These are phyloP conservation scores for Mycena galopus DNA, from an alignment of 768 basidiomycete species.

Conservation along the genomic window DNA sequence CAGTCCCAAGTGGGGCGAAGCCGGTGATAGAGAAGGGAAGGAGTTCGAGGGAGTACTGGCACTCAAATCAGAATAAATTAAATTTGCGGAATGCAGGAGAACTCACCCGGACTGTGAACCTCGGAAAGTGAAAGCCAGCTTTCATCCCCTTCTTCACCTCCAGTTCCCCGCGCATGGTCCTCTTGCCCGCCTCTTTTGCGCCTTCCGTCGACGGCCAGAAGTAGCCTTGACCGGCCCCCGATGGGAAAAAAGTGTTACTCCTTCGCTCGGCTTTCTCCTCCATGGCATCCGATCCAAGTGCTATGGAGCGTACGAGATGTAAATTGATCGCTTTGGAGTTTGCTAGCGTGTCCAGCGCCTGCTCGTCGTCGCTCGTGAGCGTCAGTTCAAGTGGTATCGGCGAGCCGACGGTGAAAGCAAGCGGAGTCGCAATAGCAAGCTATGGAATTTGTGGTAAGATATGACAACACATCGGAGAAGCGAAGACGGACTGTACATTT, in stretches of 20 bases:
- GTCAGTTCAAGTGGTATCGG: constrained; percentile 65
- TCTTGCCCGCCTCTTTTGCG: constrained; percentile 44
- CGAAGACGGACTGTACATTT: constrained; percentile 47
- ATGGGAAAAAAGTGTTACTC: constrained; percentile 62
- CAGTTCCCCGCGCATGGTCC: constrained; percentile 64
- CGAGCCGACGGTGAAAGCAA: constrained; percentile 64
- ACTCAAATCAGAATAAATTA: constrained; percentile 4
- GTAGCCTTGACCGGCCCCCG: constrained; percentile 56
- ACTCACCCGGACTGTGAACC: constrained; percentile 63
- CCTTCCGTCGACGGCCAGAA: constrained; percentile 62
- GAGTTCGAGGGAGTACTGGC: constrained; percentile 60
- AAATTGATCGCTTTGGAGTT: constrained; percentile 55
- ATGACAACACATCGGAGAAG: background rate
- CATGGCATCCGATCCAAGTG: constrained; percentile 63
- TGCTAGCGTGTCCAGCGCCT: constrained; percentile 65
- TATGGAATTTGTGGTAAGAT: constrained; percentile 36
- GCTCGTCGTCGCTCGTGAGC: constrained; percentile 56
- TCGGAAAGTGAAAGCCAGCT: constrained; percentile 54
- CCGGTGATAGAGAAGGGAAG: constrained; percentile 58
- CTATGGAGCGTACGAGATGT: constrained; percentile 60
- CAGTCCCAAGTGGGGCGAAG: constrained; percentile 46
- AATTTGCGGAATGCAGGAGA: background rate
- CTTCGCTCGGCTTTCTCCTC: constrained; percentile 52
- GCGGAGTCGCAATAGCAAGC: constrained; percentile 67
- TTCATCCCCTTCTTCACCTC: constrained; percentile 60